Conservation (phyloP, 345 rosid genomes). For the Ceriops decandra region DNA sequence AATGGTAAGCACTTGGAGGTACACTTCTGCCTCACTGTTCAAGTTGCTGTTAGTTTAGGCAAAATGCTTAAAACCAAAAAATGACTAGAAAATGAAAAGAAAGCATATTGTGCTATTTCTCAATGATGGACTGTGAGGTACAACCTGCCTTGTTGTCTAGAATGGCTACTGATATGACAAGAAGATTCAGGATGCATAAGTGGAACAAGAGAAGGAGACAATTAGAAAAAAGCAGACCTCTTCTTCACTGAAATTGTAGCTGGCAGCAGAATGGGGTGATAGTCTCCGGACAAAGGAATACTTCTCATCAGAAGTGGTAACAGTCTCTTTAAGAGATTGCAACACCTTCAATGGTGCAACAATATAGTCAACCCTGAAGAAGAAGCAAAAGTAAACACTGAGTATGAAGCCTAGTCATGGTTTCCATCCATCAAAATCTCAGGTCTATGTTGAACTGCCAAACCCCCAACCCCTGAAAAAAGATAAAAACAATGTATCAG, state of each 20-base stretch:
- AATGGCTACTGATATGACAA: background rate
- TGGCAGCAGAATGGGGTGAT: constrained; percentile 66
- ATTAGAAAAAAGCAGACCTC: constrained; percentile 51
- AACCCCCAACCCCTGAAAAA: background rate
- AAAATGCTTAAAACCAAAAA: too few relatives aligned
- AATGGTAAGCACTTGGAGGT: too few relatives aligned
- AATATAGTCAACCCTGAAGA: constrained; percentile 80
- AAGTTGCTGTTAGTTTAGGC: too few relatives aligned
- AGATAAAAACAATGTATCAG: background rate
- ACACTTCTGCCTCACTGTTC: too few relatives aligned
- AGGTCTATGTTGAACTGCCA: background rate
- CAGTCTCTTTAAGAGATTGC: constrained; percentile 80
- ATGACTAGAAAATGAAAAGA: too few relatives aligned
- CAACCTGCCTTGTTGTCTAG: background rate
- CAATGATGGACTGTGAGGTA: too few relatives aligned
- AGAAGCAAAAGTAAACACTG: constrained; percentile 12
- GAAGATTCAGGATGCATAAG: background rate
- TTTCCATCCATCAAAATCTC: constrained; percentile 7
- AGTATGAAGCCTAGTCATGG: constrained; percentile 2
- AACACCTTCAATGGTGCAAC: constrained; percentile 86
- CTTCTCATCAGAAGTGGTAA: constrained; percentile 65
- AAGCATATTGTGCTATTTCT: too few relatives aligned
- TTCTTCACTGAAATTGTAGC: constrained; percentile 62
- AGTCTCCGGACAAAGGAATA: constrained; percentile 68
- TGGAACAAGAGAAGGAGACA: background rate